Conservation (phyloP, 2,329 filamentous ascomycete species). For the Neonectria neomacrospora region DNA sequence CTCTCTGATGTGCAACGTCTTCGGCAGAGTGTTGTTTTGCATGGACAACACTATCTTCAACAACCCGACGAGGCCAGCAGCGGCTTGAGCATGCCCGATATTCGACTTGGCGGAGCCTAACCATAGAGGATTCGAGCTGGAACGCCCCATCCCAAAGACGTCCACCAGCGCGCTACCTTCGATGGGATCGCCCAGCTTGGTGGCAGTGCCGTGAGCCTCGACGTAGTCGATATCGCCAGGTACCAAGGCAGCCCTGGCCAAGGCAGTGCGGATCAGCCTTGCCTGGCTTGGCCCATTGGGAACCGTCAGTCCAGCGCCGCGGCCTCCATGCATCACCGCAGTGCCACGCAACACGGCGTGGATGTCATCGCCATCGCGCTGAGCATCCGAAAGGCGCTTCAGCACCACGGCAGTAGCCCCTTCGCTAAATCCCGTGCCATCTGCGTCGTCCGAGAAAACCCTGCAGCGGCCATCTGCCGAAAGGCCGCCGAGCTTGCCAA, state of each 20-base stretch:
- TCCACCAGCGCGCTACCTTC: slow-evolving; percentile 81
- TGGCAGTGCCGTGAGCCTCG: slow-evolving; percentile 90
- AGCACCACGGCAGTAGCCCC: slow-evolving; percentile 49
- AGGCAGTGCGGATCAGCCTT: slow-evolving; percentile 46
- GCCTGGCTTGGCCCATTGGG: slow-evolving; percentile 52
- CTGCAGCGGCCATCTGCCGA: slow-evolving; percentile 33
- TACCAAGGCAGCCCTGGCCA: slow-evolving; percentile 18
- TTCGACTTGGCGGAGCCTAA: slow-evolving; percentile 73
- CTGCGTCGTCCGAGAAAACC: slow-evolving; percentile 50
- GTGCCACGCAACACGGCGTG: slow-evolving; percentile 49
- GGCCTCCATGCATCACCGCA: slow-evolving; percentile 54
- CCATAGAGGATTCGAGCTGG: neutral
- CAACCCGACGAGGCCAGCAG: slow-evolving; percentile 67
- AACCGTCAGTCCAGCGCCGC: slow-evolving; percentile 53
- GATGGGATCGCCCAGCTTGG: slow-evolving; percentile 82
- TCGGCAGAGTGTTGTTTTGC: slow-evolving; percentile 49
- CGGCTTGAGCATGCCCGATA: slow-evolving; percentile 71
- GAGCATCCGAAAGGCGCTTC: slow-evolving; percentile 56
- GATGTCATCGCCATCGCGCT: slow-evolving; percentile 54
- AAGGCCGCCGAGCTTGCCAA: slow-evolving; percentile 28
- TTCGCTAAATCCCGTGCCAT: slow-evolving; percentile 36
- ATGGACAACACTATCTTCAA: slow-evolving; percentile 61
- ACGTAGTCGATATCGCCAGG: slow-evolving; percentile 68
- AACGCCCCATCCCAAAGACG: slow-evolving; percentile 51
- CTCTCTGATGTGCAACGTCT: neutral